Evolutionary conservation across 2,329 filamentous ascomycete species (phyloP), one percentile per base, ranked within the genome.

Genomic region (Phialocephala sp.): DNA sequence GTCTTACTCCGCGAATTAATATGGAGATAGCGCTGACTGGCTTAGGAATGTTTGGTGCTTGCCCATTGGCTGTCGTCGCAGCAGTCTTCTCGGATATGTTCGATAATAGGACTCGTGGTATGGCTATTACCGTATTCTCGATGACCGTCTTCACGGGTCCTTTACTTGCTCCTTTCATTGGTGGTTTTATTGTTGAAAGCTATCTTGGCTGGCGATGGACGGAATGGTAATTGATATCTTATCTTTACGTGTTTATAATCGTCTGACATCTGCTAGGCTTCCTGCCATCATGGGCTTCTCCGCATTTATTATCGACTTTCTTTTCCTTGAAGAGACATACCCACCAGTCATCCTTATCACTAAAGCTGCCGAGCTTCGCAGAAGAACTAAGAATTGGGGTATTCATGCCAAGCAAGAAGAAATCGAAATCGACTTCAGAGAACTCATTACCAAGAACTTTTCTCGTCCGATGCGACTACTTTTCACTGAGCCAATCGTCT

Each of bases 41-140:
- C 35, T 54, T 68, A 74, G 73, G 72, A 32, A 90, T 90, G 63
- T 90, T 90, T 68, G 90, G 89, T 35, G 89, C 89, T 60, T 89
- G 86, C 66, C 87, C 89, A 2, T 78, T 92, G 50, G 85, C 91
- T 70, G 83, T 91, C 74, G 89, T 90, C 61, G 89, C 87, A 3
- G 89, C 89, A 65, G 87, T 91, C 61, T 91, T 91, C 77, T 87
- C 87, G 24, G 90, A 92, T 77, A 88, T 91, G 85, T 89, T 89
- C 72, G 85, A 87, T 77, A 88, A 89, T 77, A 80, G 82, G 68
- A 85, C 84, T 54, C 82, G 88, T 69, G 85, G 89, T 64, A 43
- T 84, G 47, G 84, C 85, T 67, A 83, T 87, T 56, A 85, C 85
- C 2, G 74, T 87, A 47, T 88, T 87, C 75, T 82, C 84, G 52